Base-by-base conservation (phyloP, 139 green algal species). In the Zygnema circumcarinatum region DNA sequence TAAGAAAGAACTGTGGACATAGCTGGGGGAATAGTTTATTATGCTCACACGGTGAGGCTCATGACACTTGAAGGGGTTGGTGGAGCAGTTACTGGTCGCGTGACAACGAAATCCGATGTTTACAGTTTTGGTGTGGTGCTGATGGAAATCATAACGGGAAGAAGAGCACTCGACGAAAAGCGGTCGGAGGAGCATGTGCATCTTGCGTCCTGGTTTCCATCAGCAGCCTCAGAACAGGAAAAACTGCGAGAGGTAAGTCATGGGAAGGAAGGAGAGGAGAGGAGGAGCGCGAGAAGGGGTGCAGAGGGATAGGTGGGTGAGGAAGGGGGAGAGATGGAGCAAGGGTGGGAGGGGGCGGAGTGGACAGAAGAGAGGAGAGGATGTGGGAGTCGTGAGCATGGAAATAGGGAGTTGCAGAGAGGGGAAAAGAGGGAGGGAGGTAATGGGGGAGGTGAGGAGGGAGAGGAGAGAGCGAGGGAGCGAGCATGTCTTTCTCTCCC, bases 81-180 rank as follows among this genome's bases (percentile, higher is more conserved):
- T 7, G 16, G 47, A 62, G 47, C 76, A 91, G 83, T 89, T 21
- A 91, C 84, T 32, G 81, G 81, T 47, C 52, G 83, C 31, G 36
- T 87, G 68, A 87, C 81, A 33, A 87, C 81, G 22, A 87, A 87
- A 54, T 87, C 81, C 67, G 81, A 87, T 73, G 81, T 87, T 38
- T 87, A 87, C 72, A 87, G 81, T 83, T 87, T 78, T 35, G 81
- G 81, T 35, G 40, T 87, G 16, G 81, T 87, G 68, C 38, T 87
- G 25, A 82, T 87, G 69, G 81, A 87, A 38, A 38, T 87, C 35
- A 29, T 87, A 32, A 87, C 81, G 38, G 81, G 81, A 32, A 54
- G 76, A 16, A 54, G 76, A 54, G 35, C 76, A 36, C 76, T 84
- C 16, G 76, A 84, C 76, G 41, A 76, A 7, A 84, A 62, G 47